Conservation (phyloP, 441 rosid species). For the Syzygium syzygioides region DNA sequence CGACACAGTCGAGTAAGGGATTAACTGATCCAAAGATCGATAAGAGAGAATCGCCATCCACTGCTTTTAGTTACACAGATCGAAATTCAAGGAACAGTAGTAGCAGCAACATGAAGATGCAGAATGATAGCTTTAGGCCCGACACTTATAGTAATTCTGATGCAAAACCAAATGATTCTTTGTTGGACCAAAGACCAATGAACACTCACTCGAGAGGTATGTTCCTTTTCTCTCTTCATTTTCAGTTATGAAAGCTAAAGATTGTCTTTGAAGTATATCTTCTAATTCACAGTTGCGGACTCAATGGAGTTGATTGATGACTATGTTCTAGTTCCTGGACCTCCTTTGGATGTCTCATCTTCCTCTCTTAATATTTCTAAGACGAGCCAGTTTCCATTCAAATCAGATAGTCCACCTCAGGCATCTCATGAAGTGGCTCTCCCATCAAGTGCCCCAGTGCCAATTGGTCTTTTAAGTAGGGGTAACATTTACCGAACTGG, state of each 20-base stretch:
- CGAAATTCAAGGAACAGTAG: conserved; percentile 33
- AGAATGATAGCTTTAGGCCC: conserved; percentile 33
- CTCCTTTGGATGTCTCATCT: conserved; percentile 57
- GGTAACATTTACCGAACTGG: conserved; percentile 30
- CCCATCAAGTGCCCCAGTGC: conserved; percentile 58
- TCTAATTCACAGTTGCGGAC: conserved; percentile 40
- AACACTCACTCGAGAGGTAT: conserved; percentile 53
- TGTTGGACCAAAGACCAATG: conserved; percentile 37
- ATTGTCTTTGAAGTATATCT: background rate
- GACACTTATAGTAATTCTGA: conserved; percentile 27
- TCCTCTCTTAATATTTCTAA: conserved; percentile 47
- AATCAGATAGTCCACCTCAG: conserved; percentile 39
- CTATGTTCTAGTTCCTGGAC: conserved; percentile 71
- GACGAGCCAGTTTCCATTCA: conserved; percentile 43
- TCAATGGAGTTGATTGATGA: conserved; percentile 84
- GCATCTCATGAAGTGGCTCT: conserved; percentile 25
- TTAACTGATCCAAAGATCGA: conserved; percentile 40
- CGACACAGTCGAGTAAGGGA: conserved; percentile 45
- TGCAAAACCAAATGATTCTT: conserved; percentile 38
- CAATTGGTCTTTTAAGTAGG: conserved; percentile 43
- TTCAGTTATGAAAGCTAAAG: background rate
- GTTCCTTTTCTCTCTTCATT: conserved; percentile 13
- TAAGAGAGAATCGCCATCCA: conserved; percentile 35
- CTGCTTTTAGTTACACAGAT: conserved; percentile 31
- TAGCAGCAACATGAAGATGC: conserved; percentile 26